phyloP scores from a whole-genome alignment of 2,329 filamentous ascomycete species.

The Venturia carpophila region DNA sequence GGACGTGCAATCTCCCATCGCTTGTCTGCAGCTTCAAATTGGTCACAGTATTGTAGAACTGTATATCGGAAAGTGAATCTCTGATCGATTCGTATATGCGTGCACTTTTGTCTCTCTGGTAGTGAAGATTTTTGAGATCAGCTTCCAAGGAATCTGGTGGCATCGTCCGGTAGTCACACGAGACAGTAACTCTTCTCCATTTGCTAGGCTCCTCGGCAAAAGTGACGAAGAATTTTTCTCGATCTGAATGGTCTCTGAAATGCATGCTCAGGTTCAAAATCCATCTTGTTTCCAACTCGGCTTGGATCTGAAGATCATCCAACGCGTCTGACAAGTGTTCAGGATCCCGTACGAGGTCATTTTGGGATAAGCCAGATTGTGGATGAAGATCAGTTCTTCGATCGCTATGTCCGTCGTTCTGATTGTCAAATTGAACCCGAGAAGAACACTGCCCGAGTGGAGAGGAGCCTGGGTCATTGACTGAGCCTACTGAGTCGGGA shows the following conservation, averaged over 20 bases:
- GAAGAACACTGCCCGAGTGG: background rate
- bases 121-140: slow-evolving; percentile 68
- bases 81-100: slow-evolving; percentile 93
- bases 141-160: slow-evolving; percentile 75
- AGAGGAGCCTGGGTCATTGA: background rate
- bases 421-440: background rate
- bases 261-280: slow-evolving; percentile 98
- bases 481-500: slow-evolving; percentile 25
- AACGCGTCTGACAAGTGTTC: slow-evolving; percentile 25
- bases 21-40: slow-evolving; percentile 89
- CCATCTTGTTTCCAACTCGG: slow-evolving; percentile 82
- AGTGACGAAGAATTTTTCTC: slow-evolving; percentile 97
- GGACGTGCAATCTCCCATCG: slow-evolving; percentile 82
- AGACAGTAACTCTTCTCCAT: slow-evolving; percentile 87
- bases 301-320: slow-evolving; percentile 58
- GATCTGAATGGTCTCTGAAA: slow-evolving; percentile 82
- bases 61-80: slow-evolving; percentile 83
- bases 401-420: background rate
- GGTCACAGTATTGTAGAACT: slow-evolving; percentile 93
- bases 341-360: background rate
- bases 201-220: slow-evolving; percentile 71
- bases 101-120: slow-evolving; percentile 84
- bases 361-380: background rate
- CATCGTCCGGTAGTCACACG: slow-evolving; percentile 81
- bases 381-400: background rate